These are phyloP conservation scores for Vigna hirtella DNA, from an alignment of 306 rosid species.

Conservation along the genomic window DNA sequence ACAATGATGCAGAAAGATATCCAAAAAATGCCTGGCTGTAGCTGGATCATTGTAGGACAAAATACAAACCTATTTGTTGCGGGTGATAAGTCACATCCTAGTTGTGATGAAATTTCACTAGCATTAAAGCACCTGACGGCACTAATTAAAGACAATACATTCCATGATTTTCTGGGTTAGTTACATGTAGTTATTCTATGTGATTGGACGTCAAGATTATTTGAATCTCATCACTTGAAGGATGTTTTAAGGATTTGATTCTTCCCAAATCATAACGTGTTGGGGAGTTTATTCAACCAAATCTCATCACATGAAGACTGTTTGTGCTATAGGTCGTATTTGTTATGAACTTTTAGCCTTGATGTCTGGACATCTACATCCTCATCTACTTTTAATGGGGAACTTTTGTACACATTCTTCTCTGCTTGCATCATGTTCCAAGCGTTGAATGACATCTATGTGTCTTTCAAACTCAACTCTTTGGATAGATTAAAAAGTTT, in stretches of 20 bases:
- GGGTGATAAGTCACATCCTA: conserved; percentile 60
- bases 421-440: conserved; percentile 14
- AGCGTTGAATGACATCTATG: conserved; percentile 27
- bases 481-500: conserved; percentile 38
- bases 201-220: neutral
- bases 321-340: neutral
- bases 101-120: conserved; percentile 54
- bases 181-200: conserved; percentile 37
- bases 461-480: conserved; percentile 37
- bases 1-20: conserved; percentile 71
- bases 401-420: conserved; percentile 27
- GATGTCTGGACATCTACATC: conserved; percentile 36
- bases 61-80: conserved; percentile 61
- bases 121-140: conserved; percentile 56
- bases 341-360: conserved; percentile 17
- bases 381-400: neutral
- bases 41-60: conserved; percentile 77
- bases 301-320: neutral
- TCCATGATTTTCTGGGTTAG: conserved; percentile 35
- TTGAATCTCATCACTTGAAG: too few relatives aligned
- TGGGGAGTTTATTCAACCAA: conserved; percentile 17
- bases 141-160: conserved; percentile 56
- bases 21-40: conserved; percentile 72
- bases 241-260: neutral
- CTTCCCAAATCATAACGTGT: neutral